phyloP scores from a whole-genome alignment of 75 land plant genomes.

The Azolla pinnata region DNA sequence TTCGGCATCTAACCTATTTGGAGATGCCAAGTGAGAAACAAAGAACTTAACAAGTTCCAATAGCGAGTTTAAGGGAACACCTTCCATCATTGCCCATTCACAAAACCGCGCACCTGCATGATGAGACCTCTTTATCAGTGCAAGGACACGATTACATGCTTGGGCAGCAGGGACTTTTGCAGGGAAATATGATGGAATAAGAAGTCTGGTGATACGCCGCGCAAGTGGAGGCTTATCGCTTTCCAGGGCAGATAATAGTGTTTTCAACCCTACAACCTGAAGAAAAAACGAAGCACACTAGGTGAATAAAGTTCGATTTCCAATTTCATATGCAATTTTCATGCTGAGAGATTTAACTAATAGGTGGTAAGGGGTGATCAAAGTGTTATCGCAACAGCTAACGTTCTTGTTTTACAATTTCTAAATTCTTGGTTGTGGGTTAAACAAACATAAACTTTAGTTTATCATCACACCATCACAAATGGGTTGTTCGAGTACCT shows the following conservation, averaged over 20 bases:
- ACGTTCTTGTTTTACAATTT: too few relatives aligned
- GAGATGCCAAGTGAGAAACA: constrained; percentile 16
- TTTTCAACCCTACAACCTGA: constrained; percentile 58
- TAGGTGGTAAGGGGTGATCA: too few relatives aligned
- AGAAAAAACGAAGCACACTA: not conserved
- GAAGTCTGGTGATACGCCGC: constrained; percentile 53
- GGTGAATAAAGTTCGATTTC: not conserved
- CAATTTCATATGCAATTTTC: too few relatives aligned
- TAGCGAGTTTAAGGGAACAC: constrained; percentile 46
- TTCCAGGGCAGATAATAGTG: constrained; percentile 47
- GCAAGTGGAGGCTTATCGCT: constrained; percentile 52
- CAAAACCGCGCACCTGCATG: constrained; percentile 72
- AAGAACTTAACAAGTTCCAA: constrained; percentile 49
- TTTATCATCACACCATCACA: too few relatives aligned
- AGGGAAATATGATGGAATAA: constrained; percentile 77
- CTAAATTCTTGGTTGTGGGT: too few relatives aligned
- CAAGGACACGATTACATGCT: constrained; percentile 61
- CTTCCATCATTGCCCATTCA: constrained; percentile 58
- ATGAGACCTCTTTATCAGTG: constrained; percentile 63
- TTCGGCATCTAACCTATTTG: constrained; percentile 21
- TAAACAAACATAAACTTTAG: too few relatives aligned
- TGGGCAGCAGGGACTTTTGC: constrained; percentile 35
- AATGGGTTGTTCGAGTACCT: not conserved
- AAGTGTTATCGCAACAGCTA: too few relatives aligned
- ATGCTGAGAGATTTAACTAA: too few relatives aligned